phyloP scores from a whole-genome alignment of 441 rosid species.

The Mallotus japonicus region DNA sequence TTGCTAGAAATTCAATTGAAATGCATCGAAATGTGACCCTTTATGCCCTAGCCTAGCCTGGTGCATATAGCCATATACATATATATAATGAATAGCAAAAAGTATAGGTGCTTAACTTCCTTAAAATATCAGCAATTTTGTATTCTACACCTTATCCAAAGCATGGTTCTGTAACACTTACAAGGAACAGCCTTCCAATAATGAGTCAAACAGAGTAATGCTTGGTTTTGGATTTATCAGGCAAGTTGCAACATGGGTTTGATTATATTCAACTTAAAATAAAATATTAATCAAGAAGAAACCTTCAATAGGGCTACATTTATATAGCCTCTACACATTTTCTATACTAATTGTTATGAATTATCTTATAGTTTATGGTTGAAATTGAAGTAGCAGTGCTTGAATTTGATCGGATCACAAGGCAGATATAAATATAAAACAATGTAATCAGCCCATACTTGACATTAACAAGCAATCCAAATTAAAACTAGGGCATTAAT shows the following conservation, averaged over 20 bases:
- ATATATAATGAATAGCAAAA: not conserved
- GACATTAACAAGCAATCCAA: slow-evolving; percentile 11
- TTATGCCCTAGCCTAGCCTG: not conserved
- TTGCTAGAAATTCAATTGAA: not conserved
- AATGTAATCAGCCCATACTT: not conserved
- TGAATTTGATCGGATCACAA: not conserved
- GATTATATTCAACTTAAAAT: not conserved
- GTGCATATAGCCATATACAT: too few species aligned
- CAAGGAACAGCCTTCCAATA: slow-evolving; percentile 34
- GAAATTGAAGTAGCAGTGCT: not conserved
- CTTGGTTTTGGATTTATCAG: slow-evolving; percentile 51
- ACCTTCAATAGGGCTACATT: not conserved
- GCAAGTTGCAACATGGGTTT: slow-evolving; percentile 29
- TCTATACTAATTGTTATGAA: not conserved
- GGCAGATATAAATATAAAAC: not conserved
- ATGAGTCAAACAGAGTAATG: slow-evolving; percentile 27
- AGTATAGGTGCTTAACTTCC: not conserved
- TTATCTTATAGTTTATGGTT: not conserved
- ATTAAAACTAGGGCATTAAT: not conserved
- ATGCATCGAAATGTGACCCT: not conserved
- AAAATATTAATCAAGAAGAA: slow-evolving; percentile 3
- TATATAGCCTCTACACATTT: not conserved
- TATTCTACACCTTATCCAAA: slow-evolving; percentile 6
- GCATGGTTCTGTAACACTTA: slow-evolving; percentile 29
- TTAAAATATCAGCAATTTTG: not conserved